These are phyloP conservation scores for Scenedesmus sp. DNA, from an alignment of 163 green algal genomes.

Conservation along the genomic window DNA sequence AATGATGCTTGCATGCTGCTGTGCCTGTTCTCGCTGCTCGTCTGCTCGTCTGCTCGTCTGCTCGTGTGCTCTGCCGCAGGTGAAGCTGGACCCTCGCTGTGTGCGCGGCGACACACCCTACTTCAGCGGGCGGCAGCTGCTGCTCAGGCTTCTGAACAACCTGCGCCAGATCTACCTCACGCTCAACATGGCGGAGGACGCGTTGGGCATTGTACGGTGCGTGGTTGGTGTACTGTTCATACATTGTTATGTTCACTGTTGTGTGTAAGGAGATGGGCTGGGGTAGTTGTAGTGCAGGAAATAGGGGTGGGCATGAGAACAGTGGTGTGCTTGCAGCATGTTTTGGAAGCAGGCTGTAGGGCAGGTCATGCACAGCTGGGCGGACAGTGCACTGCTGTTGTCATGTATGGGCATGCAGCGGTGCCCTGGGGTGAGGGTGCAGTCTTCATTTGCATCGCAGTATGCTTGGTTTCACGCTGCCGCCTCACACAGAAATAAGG, in stretches of 20 bases:
- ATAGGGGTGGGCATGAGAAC: background rate
- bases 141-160: slow-evolving; percentile 71
- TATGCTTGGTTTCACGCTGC: too few relatives aligned
- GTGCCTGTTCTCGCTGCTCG: background rate
- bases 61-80: background rate
- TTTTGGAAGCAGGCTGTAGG: background rate
- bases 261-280: background rate
- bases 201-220: slow-evolving; percentile 51
- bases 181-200: slow-evolving; percentile 16
- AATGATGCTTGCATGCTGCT: background rate
- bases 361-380: background rate
- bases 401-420: too few relatives aligned
- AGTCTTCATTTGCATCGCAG: too few relatives aligned
- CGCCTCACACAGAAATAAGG: too few relatives aligned
- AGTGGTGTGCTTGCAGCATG: background rate
- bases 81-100: slow-evolving; percentile 62
- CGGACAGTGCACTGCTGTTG: too few relatives aligned
- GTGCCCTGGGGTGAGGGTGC: too few relatives aligned
- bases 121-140: slow-evolving; percentile 55
- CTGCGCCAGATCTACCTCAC: slow-evolving; percentile 64
- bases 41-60: background rate
- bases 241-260: background rate
- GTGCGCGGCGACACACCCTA: slow-evolving; percentile 45
- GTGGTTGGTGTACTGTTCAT: background rate
- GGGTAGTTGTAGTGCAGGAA: background rate